Base-by-base conservation (phyloP, 2,329 filamentous ascomycete species). In the Paecilomyces fulvus region DNA sequence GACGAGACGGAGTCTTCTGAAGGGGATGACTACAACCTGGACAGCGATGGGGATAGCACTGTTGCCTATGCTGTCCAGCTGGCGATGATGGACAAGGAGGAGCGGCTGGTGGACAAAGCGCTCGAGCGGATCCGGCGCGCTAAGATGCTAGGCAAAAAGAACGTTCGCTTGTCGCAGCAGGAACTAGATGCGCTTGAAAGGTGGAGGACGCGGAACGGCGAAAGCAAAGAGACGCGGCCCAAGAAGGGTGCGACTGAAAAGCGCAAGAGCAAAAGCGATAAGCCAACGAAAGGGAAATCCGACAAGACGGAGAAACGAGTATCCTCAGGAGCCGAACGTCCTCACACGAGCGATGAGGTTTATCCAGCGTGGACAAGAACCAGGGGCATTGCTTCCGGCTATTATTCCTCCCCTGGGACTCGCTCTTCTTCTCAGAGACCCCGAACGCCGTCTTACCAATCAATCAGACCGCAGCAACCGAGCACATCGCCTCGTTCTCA, bases 141-240 rank as follows among this genome's bases (percentile, higher is more conserved):
- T 14, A 85, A 89, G 69, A 83, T 83, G 60, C 84, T 84, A 66
- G 91, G 91, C 60, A 87, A 86, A 71, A 79, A 81, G 49, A 89
- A 95, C 56, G 89, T 96, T 56, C 88, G 86, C 69, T 80, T 97
- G 60, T 90, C 82, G 63, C 83, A 86, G 65, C 84, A 88, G 55
- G 92, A 96, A 71, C 78, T 96, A 64, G 87, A 86, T 59, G 91
- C 90, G 51, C 79, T 95, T 63, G 87, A 92, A 68, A 83, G 85
- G 60, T 83, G 84, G 69, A 83, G 86, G 57, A 75, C 84, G 64
- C 77, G 80, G 62, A 43, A 76, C 77, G 31, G 75, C 55, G 62
- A 56, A 51, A 55, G 55, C 56, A 63, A 60, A 58, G 66, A 61
- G 57, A 56, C 53, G 33, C 63, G 65, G 59, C 65, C 65, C 61